Percentiles rank a stretch among this genome's conserved stretches.
These are phyloP conservation scores for Crucibulum laeve DNA, from an alignment of 768 basidiomycete genomes.

Conservation along the genomic window DNA sequence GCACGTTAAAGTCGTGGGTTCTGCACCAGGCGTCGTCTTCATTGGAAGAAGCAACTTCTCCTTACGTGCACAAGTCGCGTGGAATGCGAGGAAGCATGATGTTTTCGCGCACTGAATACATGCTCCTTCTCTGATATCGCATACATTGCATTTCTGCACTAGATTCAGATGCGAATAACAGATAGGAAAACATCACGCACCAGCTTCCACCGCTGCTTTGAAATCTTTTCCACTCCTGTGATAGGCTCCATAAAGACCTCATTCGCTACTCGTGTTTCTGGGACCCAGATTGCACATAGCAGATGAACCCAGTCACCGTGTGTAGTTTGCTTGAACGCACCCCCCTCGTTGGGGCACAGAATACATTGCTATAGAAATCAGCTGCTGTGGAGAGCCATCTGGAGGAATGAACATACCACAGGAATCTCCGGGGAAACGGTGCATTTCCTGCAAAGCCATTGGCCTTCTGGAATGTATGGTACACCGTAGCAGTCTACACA, in stretches of 20 bases:
- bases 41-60: slow-evolving; percentile 82
- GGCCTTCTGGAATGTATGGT: slow-evolving; percentile 98
- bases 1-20: slow-evolving; percentile 68
- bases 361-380: slow-evolving; percentile 67
- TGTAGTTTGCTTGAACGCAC: slow-evolving; percentile 96
- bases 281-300: slow-evolving; percentile 96
- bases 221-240: slow-evolving; percentile 81
- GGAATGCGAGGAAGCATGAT: slow-evolving; percentile 90
- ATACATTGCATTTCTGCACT: slow-evolving; percentile 43
- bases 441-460: slow-evolving; percentile 98
- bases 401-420: slow-evolving; percentile 55
- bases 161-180: background rate
- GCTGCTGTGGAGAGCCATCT: background rate
- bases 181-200: slow-evolving; percentile 39
- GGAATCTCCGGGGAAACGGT: slow-evolving; percentile 96
- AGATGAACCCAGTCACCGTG: slow-evolving; percentile 94
- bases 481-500: slow-evolving; percentile 93
- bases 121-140: slow-evolving; percentile 58
- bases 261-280: slow-evolving; percentile 89
- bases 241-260: slow-evolving; percentile 99
- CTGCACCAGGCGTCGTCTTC: slow-evolving; percentile 76
- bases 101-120: slow-evolving; percentile 95
- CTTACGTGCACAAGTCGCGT: slow-evolving; percentile 89
- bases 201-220: slow-evolving; percentile 91
- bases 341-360: slow-evolving; percentile 95